A percentile compares a stretch with the other conserved stretches of the same genome.
These are phyloP conservation scores for Kondoa malvinella DNA, from an alignment of 768 basidiomycete species.

Conservation along the genomic window DNA sequence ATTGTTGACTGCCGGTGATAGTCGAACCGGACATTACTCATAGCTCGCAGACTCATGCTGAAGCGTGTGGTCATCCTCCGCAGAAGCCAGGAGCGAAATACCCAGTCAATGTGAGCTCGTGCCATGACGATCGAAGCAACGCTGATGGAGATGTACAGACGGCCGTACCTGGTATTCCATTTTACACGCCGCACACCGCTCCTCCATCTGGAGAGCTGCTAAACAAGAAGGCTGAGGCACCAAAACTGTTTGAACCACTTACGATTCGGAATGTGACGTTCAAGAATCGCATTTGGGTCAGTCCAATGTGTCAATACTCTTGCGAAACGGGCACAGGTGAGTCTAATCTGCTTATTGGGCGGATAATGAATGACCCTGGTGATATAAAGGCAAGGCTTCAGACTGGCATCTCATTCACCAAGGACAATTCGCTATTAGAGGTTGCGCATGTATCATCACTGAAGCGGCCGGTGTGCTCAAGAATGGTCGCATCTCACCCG, in stretches of 20 bases:
- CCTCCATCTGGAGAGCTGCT: background rate
- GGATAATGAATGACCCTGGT: too few relatives aligned
- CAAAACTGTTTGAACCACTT: slow-evolving; percentile 47
- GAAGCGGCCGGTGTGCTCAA: slow-evolving; percentile 46
- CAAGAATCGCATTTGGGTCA: slow-evolving; percentile 43
- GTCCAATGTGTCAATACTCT: slow-evolving; percentile 61
- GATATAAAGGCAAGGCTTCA: slow-evolving; percentile 47
- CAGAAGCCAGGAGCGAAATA: background rate
- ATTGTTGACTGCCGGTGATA: background rate
- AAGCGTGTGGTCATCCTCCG: background rate
- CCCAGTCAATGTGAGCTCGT: background rate
- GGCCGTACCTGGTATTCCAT: background rate
- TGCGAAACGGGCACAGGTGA: slow-evolving; percentile 42
- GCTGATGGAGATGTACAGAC: background rate
- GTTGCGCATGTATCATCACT: slow-evolving; percentile 50
- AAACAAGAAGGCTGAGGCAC: background rate
- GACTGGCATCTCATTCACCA: slow-evolving; percentile 72
- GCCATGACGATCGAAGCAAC: background rate
- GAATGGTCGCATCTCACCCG: slow-evolving; percentile 21
- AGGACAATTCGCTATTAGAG: slow-evolving; percentile 47
- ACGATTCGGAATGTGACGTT: slow-evolving; percentile 47
- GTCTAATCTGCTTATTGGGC: too few relatives aligned
- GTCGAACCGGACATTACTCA: background rate
- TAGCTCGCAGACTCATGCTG: background rate
- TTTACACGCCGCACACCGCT: background rate